Percentiles rank a stretch among this genome's conserved stretches.
phyloP scores from a whole-genome alignment of 495 filamentous ascomycete species.

The Chaetomidium leptoderma region DNA sequence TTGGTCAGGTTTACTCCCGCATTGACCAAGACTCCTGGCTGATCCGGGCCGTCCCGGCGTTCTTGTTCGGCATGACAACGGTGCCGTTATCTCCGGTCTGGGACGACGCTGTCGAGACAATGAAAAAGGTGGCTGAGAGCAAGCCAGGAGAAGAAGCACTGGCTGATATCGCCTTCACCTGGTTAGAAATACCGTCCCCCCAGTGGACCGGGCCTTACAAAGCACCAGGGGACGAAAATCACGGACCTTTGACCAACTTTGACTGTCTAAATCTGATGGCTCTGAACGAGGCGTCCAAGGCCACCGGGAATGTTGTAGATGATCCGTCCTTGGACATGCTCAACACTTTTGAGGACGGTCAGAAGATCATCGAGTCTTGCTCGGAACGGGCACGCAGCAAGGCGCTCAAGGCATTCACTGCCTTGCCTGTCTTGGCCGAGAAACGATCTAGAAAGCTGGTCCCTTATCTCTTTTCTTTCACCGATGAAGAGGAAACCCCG shows the following conservation, averaged over 20 bases:
- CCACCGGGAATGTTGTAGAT: conserved; percentile 36
- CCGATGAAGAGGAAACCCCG: conserved; percentile 46
- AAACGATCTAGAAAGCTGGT: conserved; percentile 78
- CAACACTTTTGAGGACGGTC: conserved; percentile 45
- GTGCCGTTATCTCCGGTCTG: conserved; percentile 76
- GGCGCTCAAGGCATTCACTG: conserved; percentile 73
- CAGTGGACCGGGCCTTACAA: conserved; percentile 38
- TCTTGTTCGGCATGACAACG: conserved; percentile 85
- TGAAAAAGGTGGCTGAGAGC: conserved; percentile 69
- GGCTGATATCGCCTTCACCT: conserved; percentile 68
- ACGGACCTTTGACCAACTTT: conserved; percentile 57
- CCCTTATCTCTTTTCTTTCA: conserved; percentile 80
- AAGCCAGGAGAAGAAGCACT: conserved; percentile 69
- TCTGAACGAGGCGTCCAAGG: conserved; percentile 46
- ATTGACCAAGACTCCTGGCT: conserved; percentile 59
- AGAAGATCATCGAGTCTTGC: conserved; percentile 39
- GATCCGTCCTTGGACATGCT: conserved; percentile 48
- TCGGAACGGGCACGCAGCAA: conserved; percentile 58
- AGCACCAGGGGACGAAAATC: conserved; percentile 21
- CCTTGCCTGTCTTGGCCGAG: conserved; percentile 71
- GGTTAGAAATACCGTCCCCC: conserved; percentile 62
- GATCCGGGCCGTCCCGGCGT: conserved; percentile 66
- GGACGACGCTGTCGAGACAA: conserved; percentile 71
- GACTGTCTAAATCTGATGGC: conserved; percentile 71
- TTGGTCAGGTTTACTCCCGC: conserved; percentile 58